Base-by-base conservation (phyloP, 768 basidiomycete genomes). In the Paxillus rubicundulus region DNA sequence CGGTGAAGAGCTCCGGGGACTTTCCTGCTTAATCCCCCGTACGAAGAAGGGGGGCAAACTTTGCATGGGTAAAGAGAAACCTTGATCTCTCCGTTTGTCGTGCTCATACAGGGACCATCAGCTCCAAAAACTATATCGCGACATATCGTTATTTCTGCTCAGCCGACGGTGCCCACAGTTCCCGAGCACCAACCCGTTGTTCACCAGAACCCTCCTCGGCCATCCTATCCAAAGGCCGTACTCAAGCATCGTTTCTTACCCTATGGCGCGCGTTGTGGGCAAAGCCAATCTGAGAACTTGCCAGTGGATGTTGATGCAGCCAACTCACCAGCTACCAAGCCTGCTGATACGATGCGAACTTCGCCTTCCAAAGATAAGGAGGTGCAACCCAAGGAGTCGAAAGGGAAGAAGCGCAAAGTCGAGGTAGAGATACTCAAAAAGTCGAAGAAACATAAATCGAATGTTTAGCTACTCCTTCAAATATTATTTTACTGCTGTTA, bases 181-280 rank as follows among this genome's bases (percentile, higher is more conserved):
- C 53, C 61, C 46, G 60, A 45, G 46, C 50, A 41, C 47, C 60
- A 9, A n/a, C 45, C 53, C 4, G 14, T 52, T 36, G 50, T 68
- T 24, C 70, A 74, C 49, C 71, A 80, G 62, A 82, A 82, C 53
- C 79, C 82, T 7, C 76, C 82, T 2, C 77, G 87, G 17, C 72
- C 77, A 4, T 75, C 70, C 9, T 81, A 89, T 59, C 80, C 87
- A 0, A 70, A 73, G 43, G 82, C 87, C 41, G 57, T 82, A 2
- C 73, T 89, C 30, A 87, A 75, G 52, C 86, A 88, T 58, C 63
- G 71, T 2, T 89, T 86, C 65, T 62, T 81, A 57, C 87, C 87
- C 0, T 80, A 77, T 27, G 86, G 86, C 1, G 80, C 85, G 13
- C 63, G 74, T 20, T 56, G 57, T 13, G 12, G 24, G 13, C 50